phyloP scores from a whole-genome alignment of 768 basidiomycete species.

The Lentinula boryana region DNA sequence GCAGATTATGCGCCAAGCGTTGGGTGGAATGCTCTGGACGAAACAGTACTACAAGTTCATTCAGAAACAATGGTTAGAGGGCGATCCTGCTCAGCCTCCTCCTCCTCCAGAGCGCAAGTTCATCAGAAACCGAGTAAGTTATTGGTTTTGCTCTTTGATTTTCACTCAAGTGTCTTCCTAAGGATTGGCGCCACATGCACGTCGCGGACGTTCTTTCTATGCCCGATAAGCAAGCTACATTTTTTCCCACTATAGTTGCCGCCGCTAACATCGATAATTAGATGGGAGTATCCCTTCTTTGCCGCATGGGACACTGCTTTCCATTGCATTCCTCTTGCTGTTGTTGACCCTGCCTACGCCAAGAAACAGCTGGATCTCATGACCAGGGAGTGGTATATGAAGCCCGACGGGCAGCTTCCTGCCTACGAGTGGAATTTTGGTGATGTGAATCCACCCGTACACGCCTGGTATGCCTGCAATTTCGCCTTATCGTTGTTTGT shows the following conservation, averaged over 20 bases:
- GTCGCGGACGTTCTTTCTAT: conserved; percentile 95
- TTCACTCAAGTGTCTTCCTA: conserved; percentile 1
- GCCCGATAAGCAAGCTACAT: conserved; percentile 88
- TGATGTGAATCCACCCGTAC: conserved; percentile 98
- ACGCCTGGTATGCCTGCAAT: conserved; percentile 69
- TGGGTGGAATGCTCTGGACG: conserved; percentile 97
- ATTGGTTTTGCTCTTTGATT: neutral
- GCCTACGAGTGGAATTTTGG: conserved; percentile 99
- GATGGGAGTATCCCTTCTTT: conserved; percentile 99
- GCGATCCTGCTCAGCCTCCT: conserved; percentile 91
- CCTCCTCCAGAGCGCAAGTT: conserved; percentile 87
- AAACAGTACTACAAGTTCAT: conserved; percentile 97
- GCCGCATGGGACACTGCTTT: conserved; percentile 99
- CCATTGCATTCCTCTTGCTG: conserved; percentile 95
- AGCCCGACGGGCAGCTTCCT: conserved; percentile 97
- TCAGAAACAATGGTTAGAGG: conserved; percentile 94
- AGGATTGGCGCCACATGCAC: conserved; percentile 97
- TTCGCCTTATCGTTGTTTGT: neutral
- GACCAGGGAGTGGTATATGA: conserved; percentile 99
- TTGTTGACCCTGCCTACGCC: conserved; percentile 92
- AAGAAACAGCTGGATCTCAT: conserved; percentile 97
- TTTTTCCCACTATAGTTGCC: neutral
- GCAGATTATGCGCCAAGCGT: conserved; percentile 94
- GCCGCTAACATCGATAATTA: conserved; percentile 19
- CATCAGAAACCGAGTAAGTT: conserved; percentile 72